Conservation (phyloP, 108 stramenopile genomes). For the Conticribra weissflogii region DNA sequence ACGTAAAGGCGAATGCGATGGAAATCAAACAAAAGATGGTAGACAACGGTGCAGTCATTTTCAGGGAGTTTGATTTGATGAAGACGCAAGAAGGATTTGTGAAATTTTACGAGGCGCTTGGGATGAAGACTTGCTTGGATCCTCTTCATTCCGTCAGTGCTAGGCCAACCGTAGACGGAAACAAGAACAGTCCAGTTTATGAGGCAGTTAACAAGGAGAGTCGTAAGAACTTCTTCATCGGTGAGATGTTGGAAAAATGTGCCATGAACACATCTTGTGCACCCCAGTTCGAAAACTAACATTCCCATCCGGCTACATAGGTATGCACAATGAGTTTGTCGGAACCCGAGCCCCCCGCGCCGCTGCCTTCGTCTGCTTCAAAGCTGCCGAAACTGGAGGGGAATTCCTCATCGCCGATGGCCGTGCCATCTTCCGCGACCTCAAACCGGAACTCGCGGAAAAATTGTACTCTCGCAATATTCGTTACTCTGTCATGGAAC, state of each 20-base stretch:
- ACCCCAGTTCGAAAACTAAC: too few relatives aligned
- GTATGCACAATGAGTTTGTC: conserved; percentile 95
- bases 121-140: conserved; percentile 87
- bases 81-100: conserved; percentile 84
- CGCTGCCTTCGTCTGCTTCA: conserved; percentile 92
- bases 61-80: conserved; percentile 86
- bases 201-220: conserved; percentile 93
- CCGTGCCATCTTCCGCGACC: conserved; percentile 77
- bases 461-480: conserved; percentile 81
- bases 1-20: conserved; percentile 67
- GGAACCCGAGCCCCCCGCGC: conserved; percentile 88
- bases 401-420: conserved; percentile 92
- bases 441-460: conserved; percentile 70
- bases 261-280: too few relatives aligned
- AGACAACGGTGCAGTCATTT: conserved; percentile 76
- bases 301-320: too few relatives aligned
- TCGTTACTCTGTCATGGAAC: conserved; percentile 89
- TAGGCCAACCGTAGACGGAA: conserved; percentile 86
- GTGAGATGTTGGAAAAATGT: not conserved
- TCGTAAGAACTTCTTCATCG: conserved; percentile 92
- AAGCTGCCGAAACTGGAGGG: conserved; percentile 87
- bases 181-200: conserved; percentile 81
- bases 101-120: conserved; percentile 73
- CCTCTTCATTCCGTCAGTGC: conserved; percentile 86
- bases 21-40: conserved; percentile 76